Conservation (phyloP, 1,284 basidiomycete genomes). For the Pulchroboletus neoregius region DNA sequence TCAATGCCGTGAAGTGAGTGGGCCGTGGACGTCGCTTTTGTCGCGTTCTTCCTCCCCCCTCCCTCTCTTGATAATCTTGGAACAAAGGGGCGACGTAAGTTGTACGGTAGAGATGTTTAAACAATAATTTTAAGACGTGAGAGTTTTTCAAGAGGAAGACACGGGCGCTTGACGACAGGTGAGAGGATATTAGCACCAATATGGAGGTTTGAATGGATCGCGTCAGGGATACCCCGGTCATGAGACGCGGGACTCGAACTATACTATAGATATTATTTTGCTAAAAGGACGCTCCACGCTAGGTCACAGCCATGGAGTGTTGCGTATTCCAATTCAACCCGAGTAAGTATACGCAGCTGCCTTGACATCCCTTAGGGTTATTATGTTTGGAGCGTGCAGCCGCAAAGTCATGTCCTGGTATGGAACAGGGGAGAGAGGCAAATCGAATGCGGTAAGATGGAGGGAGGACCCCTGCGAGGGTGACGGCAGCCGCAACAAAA, state of each 20-base stretch:
- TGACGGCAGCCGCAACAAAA: conserved; percentile 24
- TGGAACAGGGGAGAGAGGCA: conserved; percentile 3
- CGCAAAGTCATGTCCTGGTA: no score
- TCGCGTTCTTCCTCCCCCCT: background rate
- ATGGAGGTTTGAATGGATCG: conserved; percentile 6
- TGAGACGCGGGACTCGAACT: conserved; percentile 4
- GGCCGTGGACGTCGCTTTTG: conserved; percentile 5
- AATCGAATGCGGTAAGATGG: conserved; percentile 17
- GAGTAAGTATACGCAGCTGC: no score
- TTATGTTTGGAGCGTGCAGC: no score
- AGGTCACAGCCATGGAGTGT: no score
- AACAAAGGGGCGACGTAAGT: background rate
- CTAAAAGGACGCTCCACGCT: no score
- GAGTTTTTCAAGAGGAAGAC: background rate
- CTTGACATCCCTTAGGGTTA: no score
- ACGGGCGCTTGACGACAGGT: conserved; percentile 12
- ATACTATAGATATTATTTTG: no score
- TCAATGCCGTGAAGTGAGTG: conserved; percentile 22
- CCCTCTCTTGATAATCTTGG: background rate
- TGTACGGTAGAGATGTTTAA: background rate
- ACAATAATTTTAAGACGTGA: conserved; percentile 9
- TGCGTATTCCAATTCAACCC: no score
- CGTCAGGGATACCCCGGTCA: conserved; percentile 14
- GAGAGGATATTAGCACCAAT: conserved; percentile 16
- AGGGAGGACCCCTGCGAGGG: conserved; percentile 2